These are phyloP conservation scores for Sanguinoderma infundibulare DNA, from an alignment of 1,284 basidiomycete genomes.

Conservation along the genomic window DNA sequence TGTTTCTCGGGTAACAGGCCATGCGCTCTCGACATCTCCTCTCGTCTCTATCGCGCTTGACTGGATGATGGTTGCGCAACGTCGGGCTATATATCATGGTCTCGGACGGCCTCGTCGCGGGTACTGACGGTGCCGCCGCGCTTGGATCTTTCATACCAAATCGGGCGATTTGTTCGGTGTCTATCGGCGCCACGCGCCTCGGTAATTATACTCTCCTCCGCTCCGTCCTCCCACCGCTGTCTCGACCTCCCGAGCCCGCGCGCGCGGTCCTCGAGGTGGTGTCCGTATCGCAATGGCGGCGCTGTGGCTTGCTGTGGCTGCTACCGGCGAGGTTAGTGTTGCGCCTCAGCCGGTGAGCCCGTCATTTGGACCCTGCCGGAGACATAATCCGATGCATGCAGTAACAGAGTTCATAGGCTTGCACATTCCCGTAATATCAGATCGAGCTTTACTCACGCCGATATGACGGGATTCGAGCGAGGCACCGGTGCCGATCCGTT, in stretches of 20 bases:
- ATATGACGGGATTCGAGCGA: background rate
- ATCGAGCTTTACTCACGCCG: background rate
- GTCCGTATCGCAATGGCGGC: background rate
- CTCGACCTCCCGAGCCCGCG: background rate
- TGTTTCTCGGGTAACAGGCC: background rate
- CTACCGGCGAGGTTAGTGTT: background rate
- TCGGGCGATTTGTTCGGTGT: background rate
- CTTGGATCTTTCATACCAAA: slow-evolving; percentile 17
- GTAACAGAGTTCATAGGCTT: background rate
- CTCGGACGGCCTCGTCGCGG: background rate
- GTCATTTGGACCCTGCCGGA: background rate
- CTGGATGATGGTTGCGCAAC: slow-evolving; percentile 7
- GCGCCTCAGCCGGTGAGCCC: background rate
- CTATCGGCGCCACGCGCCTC: slow-evolving; percentile 10
- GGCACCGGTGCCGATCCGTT: background rate
- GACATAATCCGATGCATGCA: slow-evolving; percentile 7
- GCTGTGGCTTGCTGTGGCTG: background rate
- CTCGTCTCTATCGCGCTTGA: background rate
- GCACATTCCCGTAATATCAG: background rate
- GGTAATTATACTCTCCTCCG: slow-evolving; percentile 20
- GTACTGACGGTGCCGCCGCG: slow-evolving; percentile 7
- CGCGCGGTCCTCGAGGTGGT: background rate
- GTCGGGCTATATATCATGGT: slow-evolving; percentile 6
- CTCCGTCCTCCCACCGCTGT: slow-evolving; percentile 1
- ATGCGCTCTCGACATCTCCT: background rate